Base-by-base conservation (phyloP, 2,329 filamentous ascomycete species). In the Pyrenophora graminea region DNA sequence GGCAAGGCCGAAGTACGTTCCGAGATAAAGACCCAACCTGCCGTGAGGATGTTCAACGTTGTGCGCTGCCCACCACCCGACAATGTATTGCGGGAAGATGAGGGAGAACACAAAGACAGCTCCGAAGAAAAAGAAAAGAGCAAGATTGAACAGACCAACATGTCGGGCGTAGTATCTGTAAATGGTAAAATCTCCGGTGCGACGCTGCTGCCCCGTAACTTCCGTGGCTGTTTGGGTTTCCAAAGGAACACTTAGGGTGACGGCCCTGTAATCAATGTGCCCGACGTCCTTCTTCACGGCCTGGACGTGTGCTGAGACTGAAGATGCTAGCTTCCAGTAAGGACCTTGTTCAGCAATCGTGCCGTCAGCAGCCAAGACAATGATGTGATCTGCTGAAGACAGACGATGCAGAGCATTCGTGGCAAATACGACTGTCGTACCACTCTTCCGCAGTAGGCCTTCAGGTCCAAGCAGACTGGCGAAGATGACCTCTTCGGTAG, bases 401-500 rank as follows among this genome's bases (percentile, higher is more conserved):
- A 78, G 48, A 38, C 53, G 53, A 37, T 58, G 41, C 9, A 59
- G 39, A 15, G 53, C 39, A 30, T 59, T 52, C 10, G 59, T 56
- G 25, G 54, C 55, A 18, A 53, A 51, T 17, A 64, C 47, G 10
- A 61, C 48, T 18, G 59, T 59, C 7, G 49, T 53, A 27, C 64
- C 61, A 15, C 67, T 61, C 12, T 66, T 57, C 9, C 74, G 68
- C 1, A 80, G 53, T 7, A 79, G 63, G 12, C 77, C 77, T 12
- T 74, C 56, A 7, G 59, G 56, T 9, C 76, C 74, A 25, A 80
- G 61, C 1, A 80, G 53, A 19, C 59, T 66, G 46, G 75, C 64
- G 50, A 80, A 79, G 6, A 80, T 74, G 25, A 72, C 64, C 7
- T 76, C 70, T 50, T 77, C 77, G 1, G 77, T 79, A 3, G 69